Evolutionary conservation across 2,329 filamentous ascomycete species (phyloP).

Genomic region (Penicillium sp.): DNA sequence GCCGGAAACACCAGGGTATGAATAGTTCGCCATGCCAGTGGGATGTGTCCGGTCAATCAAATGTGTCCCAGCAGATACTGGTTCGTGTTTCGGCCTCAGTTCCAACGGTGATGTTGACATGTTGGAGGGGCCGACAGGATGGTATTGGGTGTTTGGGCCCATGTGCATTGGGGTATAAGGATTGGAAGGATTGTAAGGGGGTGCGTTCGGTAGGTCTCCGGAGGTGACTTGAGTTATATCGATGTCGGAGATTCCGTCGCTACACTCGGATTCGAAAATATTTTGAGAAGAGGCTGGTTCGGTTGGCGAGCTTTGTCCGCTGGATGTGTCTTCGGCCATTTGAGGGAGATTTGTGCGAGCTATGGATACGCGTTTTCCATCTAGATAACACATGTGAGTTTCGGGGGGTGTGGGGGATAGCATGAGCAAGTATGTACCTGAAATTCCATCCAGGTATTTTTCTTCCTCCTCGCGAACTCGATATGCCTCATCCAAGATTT

Average conservation of each 20-base stretch:
- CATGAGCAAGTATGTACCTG: constrained; percentile 26
- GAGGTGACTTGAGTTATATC: constrained; percentile 4
- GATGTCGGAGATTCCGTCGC: not conserved
- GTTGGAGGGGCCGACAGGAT: not conserved
- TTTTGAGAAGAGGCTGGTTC: constrained; percentile 10
- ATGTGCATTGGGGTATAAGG: constrained; percentile 7
- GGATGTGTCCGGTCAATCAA: not conserved
- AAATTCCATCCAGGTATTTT: constrained; percentile 35
- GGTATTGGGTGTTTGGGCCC: constrained; percentile 10
- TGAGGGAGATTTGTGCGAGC: constrained; percentile 30
- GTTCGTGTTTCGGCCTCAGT: constrained; percentile 18
- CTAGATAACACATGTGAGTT: constrained; percentile 14
- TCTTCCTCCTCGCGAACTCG: constrained; percentile 40
- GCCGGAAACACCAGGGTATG: constrained; percentile 10
- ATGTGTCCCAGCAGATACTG: not conserved
- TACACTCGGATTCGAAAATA: constrained; percentile 2
- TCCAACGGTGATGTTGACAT: constrained; percentile 13
- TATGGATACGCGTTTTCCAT: constrained; percentile 27
- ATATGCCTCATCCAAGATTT: constrained; percentile 43
- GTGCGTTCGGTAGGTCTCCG: constrained; percentile 2
- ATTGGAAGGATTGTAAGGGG: constrained; percentile 3
- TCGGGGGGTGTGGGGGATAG: not conserved
- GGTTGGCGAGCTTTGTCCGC: constrained; percentile 16
- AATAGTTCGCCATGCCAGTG: not conserved
- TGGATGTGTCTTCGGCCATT: constrained; percentile 15